Evolutionary conservation across 2,329 filamentous ascomycete species (phyloP).

Genomic region (Ceratocystis cubensis): DNA sequence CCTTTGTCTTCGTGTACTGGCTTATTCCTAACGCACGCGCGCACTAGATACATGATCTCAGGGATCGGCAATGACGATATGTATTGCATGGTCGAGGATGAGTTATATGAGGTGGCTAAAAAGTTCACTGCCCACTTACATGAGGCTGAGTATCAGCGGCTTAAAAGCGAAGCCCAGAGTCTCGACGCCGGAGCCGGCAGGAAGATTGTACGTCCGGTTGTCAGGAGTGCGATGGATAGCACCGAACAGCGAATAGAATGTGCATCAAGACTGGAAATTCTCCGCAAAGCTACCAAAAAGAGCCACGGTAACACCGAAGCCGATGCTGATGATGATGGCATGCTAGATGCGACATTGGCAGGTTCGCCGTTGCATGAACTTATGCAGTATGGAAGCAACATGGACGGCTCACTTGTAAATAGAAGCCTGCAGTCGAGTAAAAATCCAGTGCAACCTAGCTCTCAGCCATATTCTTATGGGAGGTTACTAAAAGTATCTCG

Average conservation of each 20-base stretch:
- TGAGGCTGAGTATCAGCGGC: constrained; percentile 60
- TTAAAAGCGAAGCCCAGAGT: constrained; percentile 44
- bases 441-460: neutral
- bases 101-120: constrained; percentile 55
- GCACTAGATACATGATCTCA: constrained; percentile 50
- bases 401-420: neutral
- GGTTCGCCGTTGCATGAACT: constrained; percentile 1
- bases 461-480: neutral
- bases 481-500: neutral
- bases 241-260: constrained; percentile 30
- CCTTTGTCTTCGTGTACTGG: neutral
- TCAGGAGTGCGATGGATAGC: neutral
- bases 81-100: constrained; percentile 77
- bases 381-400: neutral
- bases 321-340: constrained; percentile 26
- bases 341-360: constrained; percentile 9
- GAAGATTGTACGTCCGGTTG: constrained; percentile 40
- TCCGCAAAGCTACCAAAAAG: neutral
- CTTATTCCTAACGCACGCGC: neutral
- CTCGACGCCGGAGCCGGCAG: constrained; percentile 42
- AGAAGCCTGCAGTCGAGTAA: neutral
- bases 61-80: constrained; percentile 55
- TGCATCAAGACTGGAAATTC: constrained; percentile 21
- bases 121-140: constrained; percentile 64
- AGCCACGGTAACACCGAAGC: constrained; percentile 8